These are phyloP conservation scores for Xylariomycetidae sp. DNA, from an alignment of 2,329 filamentous ascomycete genomes.

Conservation along the genomic window DNA sequence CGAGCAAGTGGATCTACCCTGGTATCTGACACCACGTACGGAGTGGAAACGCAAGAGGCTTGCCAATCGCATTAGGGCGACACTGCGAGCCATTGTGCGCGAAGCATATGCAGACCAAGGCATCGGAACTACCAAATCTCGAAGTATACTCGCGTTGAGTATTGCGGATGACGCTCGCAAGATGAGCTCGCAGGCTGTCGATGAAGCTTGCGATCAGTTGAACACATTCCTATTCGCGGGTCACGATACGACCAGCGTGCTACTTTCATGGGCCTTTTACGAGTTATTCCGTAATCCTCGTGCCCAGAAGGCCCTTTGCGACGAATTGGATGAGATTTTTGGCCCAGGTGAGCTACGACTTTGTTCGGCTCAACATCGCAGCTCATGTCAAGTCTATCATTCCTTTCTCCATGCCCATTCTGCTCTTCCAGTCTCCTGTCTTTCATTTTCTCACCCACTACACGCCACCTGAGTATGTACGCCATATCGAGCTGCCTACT, in stretches of 20 bases:
- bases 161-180: constrained; percentile 1
- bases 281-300: constrained; percentile 7
- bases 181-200: constrained; percentile 1
- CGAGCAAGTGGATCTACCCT: constrained; percentile 5
- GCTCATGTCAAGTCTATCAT: no score
- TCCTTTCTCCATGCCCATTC: no score
- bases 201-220: constrained; percentile 10
- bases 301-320: constrained; percentile 1
- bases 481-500: not conserved
- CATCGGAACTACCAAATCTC: not conserved
- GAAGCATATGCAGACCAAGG: constrained; percentile 2
- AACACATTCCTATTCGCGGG: constrained; percentile 11
- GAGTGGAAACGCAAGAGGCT: constrained; percentile 4
- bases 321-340: constrained; percentile 1
- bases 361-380: no score
- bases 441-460: not conserved
- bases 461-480: no score
- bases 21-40: constrained; percentile 4
- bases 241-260: constrained; percentile 8
- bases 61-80: constrained; percentile 1
- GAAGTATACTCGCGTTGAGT: constrained; percentile 5
- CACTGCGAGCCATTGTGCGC: constrained; percentile 1
- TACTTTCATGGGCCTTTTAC: constrained; percentile 7
- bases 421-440: no score
- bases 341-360: not conserved